A percentile compares a stretch with the other conserved stretches of the same genome.
These are phyloP conservation scores for Glomus cerebriforme DNA, from an alignment of 192 early-diverging fungal species.

Conservation along the genomic window DNA sequence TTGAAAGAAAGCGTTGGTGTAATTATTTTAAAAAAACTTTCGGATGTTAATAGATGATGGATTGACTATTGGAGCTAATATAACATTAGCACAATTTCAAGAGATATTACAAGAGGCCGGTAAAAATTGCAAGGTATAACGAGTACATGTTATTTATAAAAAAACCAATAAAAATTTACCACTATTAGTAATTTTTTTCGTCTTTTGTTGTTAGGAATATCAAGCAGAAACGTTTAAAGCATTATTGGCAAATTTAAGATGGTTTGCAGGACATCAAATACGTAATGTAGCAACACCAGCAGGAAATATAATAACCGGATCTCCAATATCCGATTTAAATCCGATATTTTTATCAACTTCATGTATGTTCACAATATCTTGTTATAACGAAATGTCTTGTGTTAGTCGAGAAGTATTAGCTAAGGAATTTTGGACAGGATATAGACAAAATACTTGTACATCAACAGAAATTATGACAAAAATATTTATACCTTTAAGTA, in stretches of 20 bases:
- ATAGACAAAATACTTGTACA: constrained; percentile 71
- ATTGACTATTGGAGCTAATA: constrained; percentile 66
- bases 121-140: constrained; percentile 32
- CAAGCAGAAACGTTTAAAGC: constrained; percentile 65
- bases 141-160: too few species aligned
- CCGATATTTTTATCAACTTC: constrained; percentile 77
- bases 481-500: constrained; percentile 69
- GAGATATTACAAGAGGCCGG: constrained; percentile 45
- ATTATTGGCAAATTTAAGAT: constrained; percentile 70
- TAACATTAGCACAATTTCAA: constrained; percentile 66
- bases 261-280: constrained; percentile 85
- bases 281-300: constrained; percentile 84
- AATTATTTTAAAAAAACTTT: neutral
- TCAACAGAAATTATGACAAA: constrained; percentile 64
- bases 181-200: neutral
- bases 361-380: constrained; percentile 53
- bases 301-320: constrained; percentile 87
- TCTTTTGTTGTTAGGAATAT: constrained; percentile 16
- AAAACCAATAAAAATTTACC: too few species aligned
- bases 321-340: constrained; percentile 87
- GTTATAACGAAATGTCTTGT: constrained; percentile 1
- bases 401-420: constrained; percentile 55
- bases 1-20: too few species aligned
- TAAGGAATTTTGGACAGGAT: constrained; percentile 79
- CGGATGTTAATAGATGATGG: constrained; percentile 32